Percentiles rank a stretch among this genome's conserved stretches.
Evolutionary conservation across 192 early-diverging fungal genomes (phyloP).

Genomic region (Phlyctochytrium planicorne): DNA sequence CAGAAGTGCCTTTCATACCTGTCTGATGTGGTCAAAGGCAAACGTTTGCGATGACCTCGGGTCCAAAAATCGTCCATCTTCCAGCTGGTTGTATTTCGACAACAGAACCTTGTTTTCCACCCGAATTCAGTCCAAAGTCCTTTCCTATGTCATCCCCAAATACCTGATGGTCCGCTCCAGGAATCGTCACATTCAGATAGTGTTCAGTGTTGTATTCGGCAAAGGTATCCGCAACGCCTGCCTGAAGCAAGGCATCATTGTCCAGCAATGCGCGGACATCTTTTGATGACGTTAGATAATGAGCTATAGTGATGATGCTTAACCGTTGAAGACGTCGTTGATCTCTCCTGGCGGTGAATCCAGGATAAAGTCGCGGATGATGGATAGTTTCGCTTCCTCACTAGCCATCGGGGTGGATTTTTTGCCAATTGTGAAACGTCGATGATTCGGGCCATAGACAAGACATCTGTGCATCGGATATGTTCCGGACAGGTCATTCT

Average conservation of each 20-base stretch:
- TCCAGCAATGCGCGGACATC: conserved; percentile 85
- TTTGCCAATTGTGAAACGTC: background rate
- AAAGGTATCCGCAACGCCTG: conserved; percentile 65
- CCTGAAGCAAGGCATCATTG: conserved; percentile 71
- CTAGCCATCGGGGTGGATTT: background rate
- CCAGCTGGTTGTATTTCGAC: conserved; percentile 70
- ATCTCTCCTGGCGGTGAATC: conserved; percentile 96
- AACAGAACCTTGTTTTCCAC: conserved; percentile 69
- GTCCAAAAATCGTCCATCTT: conserved; percentile 69
- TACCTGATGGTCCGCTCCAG: conserved; percentile 62
- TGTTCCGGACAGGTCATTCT: conserved; percentile 89
- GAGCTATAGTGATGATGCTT: background rate
- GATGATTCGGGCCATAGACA: conserved; percentile 36
- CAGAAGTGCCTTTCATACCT: conserved; percentile 16
- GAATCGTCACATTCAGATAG: conserved; percentile 69
- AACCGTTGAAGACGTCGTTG: conserved; percentile 95
- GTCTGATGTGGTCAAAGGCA: conserved; percentile 74
- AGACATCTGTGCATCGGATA: conserved; percentile 55
- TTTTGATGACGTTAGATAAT: conserved; percentile 30
- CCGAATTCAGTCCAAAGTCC: background rate
- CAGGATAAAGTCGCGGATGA: conserved; percentile 73
- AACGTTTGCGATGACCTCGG: conserved; percentile 70
- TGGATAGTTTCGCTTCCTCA: conserved; percentile 40
- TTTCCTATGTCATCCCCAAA: background rate
- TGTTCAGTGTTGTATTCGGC: conserved; percentile 85